These are phyloP conservation scores for Cryptococcus sp. DNA, from an alignment of 1,284 basidiomycete genomes.

Conservation along the genomic window DNA sequence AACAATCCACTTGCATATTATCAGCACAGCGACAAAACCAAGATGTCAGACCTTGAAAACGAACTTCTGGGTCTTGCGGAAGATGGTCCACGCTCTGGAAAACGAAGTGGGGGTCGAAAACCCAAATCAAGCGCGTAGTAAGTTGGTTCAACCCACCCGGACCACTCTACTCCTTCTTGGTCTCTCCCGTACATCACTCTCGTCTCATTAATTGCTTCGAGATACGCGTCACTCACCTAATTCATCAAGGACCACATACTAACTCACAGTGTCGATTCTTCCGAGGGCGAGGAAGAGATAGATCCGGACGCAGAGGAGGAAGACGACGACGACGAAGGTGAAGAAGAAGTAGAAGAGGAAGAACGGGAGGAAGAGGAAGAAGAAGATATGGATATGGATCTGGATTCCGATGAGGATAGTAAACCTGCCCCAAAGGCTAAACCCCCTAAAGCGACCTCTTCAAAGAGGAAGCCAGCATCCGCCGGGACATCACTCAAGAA, in stretches of 20 bases:
- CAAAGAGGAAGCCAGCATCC: background rate
- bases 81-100: slow-evolving; percentile 41
- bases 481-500: slow-evolving; percentile 46
- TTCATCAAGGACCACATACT: background rate
- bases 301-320: slow-evolving; percentile 23
- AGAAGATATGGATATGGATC: slow-evolving; percentile 21
- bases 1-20: too few relatives aligned
- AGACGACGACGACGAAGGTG: slow-evolving; percentile 19
- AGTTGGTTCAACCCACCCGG: slow-evolving; percentile 3
- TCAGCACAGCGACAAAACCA: too few relatives aligned
- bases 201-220: too few relatives aligned
- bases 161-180: background rate
- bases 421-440: background rate
- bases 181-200: background rate
- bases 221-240: too few relatives aligned
- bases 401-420: slow-evolving; percentile 36
- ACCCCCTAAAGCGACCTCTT: background rate
- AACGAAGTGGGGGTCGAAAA: slow-evolving; percentile 26
- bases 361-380: too few relatives aligned
- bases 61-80: slow-evolving; percentile 48
- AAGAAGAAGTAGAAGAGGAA: too few relatives aligned
- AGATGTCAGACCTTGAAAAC: slow-evolving; percentile 46
- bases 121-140: slow-evolving; percentile 34
- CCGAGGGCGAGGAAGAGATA: slow-evolving; percentile 30
- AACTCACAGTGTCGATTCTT: slow-evolving; percentile 13